Percentiles rank a stretch among this genome's conserved stretches.
Conservation (phyloP, 768 basidiomycete species). For the Russula emetica region DNA sequence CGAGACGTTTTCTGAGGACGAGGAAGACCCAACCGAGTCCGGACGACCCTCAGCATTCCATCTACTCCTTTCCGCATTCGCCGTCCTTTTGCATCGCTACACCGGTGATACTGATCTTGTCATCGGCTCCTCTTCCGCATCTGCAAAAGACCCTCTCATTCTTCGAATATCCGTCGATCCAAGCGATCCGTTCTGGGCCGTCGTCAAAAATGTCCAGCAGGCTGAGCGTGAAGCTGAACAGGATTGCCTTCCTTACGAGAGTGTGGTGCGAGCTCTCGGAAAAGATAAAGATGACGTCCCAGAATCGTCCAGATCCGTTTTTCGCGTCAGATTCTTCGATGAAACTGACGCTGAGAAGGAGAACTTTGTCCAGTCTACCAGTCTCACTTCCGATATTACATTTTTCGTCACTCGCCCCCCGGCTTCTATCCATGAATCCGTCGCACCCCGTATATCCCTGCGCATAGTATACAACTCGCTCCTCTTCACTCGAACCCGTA, state of each 20-base stretch:
- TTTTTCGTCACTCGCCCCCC: conserved; percentile 78
- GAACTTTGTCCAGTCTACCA: conserved; percentile 73
- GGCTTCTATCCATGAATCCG: conserved; percentile 58
- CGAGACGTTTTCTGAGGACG: conserved; percentile 48
- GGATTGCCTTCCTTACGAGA: conserved; percentile 78
- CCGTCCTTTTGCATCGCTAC: conserved; percentile 86
- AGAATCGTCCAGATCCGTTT: conserved; percentile 56
- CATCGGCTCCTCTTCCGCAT: conserved; percentile 81
- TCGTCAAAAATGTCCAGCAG: conserved; percentile 80
- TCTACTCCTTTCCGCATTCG: conserved; percentile 87
- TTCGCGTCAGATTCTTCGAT: conserved; percentile 96
- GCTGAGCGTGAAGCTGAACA: conserved; percentile 77
- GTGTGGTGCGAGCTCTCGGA: conserved; percentile 62
- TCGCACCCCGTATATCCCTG: conserved; percentile 73
- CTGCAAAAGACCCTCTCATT: conserved; percentile 72
- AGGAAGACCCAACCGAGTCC: conserved; percentile 46
- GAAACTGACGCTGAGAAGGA: conserved; percentile 73
- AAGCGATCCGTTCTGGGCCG: conserved; percentile 81
- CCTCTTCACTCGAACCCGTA: conserved; percentile 76
- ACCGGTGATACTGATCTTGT: conserved; percentile 94
- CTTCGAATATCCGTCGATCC: conserved; percentile 81
- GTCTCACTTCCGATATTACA: conserved; percentile 87
- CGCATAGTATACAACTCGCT: conserved; percentile 93
- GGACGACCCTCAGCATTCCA: conserved; percentile 79
- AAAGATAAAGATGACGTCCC: conserved; percentile 61